Base-by-base conservation (phyloP, 1,284 basidiomycete species). In the Fistulinella staudtii region DNA sequence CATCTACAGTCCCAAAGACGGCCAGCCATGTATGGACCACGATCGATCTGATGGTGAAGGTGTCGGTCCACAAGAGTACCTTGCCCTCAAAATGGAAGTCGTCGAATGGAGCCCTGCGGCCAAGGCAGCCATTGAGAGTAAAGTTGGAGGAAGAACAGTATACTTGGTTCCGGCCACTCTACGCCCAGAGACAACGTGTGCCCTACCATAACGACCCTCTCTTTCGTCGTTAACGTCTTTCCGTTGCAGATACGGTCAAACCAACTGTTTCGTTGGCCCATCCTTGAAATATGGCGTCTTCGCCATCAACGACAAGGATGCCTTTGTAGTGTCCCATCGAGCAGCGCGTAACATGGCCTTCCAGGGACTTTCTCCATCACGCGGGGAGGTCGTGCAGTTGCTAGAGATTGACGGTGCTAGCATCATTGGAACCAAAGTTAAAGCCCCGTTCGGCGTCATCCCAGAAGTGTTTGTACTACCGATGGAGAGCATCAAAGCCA, bases 1-100 rank as follows among this genome's bases (percentile, higher is more conserved):
- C 31, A 93, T 99, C 64, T 99, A 96, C 76, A 95, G 91, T 56
- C 93, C 93, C n/a, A 98, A 98, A 68, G 96, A 99, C 60, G 93
- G 93, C 8, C 96, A 99, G 65, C 95, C 96, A 1, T 99, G 96
- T 66, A 99, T 99, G 96, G 96, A 99, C 71, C 96, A 99, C 73
- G 96, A 99, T 67, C 89, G 96, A 52, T 80, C 84, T 45, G 92
- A 93, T 53, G 96, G 96, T 38, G 96, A 99, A 69, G 94, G 89
- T 42, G 74, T 96, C 46, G 92, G 92, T 14, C 95, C 96, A 7
- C 93, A 96, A 62, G 95, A 99, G 66, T 99, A 99, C 72, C 93
- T 95, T 13, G 89, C 77, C 15, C 73, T 99, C 65, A 98, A 97
- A 75, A 93, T 98, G 90, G 82, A 91, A 67, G 91, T 98, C 3